Conservation (phyloP, 169 alveolate genomes). For the Cryptosporidium viatorum region DNA sequence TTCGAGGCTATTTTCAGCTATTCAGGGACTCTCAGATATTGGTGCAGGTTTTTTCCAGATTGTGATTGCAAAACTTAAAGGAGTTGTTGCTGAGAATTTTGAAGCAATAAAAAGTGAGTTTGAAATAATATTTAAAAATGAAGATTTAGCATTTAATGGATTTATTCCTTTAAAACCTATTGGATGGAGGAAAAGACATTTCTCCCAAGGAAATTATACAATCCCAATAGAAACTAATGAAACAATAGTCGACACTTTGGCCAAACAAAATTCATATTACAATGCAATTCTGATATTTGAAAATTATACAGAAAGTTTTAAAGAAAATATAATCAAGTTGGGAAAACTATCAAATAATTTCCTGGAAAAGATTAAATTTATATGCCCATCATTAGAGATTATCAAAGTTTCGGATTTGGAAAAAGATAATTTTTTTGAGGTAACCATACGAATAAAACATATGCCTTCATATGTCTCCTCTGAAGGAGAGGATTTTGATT, state of each 20-base stretch:
- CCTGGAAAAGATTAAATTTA: constrained; percentile 10
- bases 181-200: constrained; percentile 68
- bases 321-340: constrained; percentile 9
- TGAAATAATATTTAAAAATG: neutral
- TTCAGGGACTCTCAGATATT: constrained; percentile 66
- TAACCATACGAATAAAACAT: constrained; percentile 37
- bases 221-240: neutral
- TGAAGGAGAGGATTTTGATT: constrained; percentile 60
- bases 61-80: constrained; percentile 44
- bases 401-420: constrained; percentile 32
- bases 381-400: constrained; percentile 44
- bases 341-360: constrained; percentile 22
- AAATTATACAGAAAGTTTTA: neutral
- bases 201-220: constrained; percentile 2
- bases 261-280: constrained; percentile 1
- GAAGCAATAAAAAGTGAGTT: constrained; percentile 36
- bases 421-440: constrained; percentile 34
- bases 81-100: constrained; percentile 12
- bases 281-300: constrained; percentile 55
- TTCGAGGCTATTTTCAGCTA: constrained; percentile 50
- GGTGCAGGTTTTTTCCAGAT: constrained; percentile 70
- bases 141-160: neutral
- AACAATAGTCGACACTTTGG: neutral
- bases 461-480: constrained; percentile 70
- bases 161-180: constrained; percentile 42